Conservation (phyloP, 2,329 filamentous ascomycete species). For the Raffaelea albimanens region DNA sequence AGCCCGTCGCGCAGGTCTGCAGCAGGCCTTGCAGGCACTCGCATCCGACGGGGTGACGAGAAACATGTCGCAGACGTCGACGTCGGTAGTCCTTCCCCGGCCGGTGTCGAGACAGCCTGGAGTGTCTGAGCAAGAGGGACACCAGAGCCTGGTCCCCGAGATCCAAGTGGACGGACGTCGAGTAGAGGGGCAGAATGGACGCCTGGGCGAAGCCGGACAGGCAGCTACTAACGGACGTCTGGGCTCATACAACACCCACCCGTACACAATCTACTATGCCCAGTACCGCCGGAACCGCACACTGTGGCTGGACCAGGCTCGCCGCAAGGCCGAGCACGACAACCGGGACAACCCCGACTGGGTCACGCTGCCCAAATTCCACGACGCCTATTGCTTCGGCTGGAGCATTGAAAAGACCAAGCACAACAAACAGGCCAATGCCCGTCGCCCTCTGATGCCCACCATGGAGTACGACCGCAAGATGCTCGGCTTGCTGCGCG, state of each 20-base stretch:
- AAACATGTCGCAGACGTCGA: not conserved
- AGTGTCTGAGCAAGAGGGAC: too few relatives aligned
- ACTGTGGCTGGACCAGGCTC: constrained; percentile 11
- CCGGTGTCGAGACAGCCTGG: too few relatives aligned
- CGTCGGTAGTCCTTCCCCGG: too few relatives aligned
- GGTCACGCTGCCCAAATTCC: constrained; percentile 15
- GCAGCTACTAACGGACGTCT: too few relatives aligned
- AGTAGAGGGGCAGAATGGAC: not conserved
- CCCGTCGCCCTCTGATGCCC: constrained; percentile 11
- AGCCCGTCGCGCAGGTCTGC: constrained; percentile 33
- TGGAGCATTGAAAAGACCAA: too few relatives aligned
- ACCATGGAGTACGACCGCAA: constrained; percentile 16
- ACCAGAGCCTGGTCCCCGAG: too few relatives aligned
- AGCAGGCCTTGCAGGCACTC: constrained; percentile 27
- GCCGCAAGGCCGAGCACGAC: constrained; percentile 1
- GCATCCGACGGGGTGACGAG: not conserved
- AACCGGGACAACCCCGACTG: constrained; percentile 1
- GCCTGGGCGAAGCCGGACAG: not conserved
- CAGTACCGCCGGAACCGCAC: constrained; percentile 8
- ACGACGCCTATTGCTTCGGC: constrained; percentile 5
- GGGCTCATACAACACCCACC: constrained; percentile 10
- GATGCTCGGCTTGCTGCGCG: constrained; percentile 18
- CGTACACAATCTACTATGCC: constrained; percentile 10
- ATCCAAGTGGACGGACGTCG: too few relatives aligned
- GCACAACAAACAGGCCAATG: too few relatives aligned